Percentiles rank a stretch among this genome's conserved stretches.
These are phyloP conservation scores for Bryum argenteum DNA, from an alignment of 225 moss, liverwort and hornwort species.

Conservation along the genomic window DNA sequence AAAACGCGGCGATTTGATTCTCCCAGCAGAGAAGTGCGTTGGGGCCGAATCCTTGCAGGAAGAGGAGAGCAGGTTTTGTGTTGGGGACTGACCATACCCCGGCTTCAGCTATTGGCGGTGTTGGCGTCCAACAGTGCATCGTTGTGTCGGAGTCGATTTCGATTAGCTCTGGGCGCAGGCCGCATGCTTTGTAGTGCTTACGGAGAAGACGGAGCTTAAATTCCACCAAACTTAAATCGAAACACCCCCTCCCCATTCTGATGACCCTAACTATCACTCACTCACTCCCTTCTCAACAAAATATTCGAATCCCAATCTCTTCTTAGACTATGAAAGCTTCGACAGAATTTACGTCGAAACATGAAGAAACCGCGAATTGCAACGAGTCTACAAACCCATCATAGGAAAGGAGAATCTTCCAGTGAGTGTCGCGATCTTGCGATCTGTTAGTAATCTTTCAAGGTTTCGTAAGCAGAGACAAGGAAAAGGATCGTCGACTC, in stretches of 20 bases:
- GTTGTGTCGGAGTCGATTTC: conserved; percentile 72
- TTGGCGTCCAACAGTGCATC: conserved; percentile 74
- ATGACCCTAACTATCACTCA: no score
- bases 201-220: conserved; percentile 41
- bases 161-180: conserved; percentile 55
- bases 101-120: conserved; percentile 42
- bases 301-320: background rate
- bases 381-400: background rate
- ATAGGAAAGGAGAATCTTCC: background rate
- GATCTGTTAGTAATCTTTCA: background rate
- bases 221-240: conserved; percentile 41
- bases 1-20: conserved; percentile 57
- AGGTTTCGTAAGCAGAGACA: background rate
- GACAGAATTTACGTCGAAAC: background rate
- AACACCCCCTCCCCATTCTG: conserved; percentile 19
- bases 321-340: background rate
- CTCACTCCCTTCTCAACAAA: background rate
- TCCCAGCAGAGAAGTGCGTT: conserved; percentile 62
- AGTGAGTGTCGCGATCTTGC: background rate
- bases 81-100: conserved; percentile 53
- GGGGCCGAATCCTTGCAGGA: conserved; percentile 70
- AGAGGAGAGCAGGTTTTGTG: conserved; percentile 52
- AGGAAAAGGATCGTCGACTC: background rate
- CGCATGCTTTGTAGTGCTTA: conserved; percentile 54
- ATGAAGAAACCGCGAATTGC: background rate